Conservation (phyloP, 805 yeast genomes). For the Metschnikowia anglica region DNA sequence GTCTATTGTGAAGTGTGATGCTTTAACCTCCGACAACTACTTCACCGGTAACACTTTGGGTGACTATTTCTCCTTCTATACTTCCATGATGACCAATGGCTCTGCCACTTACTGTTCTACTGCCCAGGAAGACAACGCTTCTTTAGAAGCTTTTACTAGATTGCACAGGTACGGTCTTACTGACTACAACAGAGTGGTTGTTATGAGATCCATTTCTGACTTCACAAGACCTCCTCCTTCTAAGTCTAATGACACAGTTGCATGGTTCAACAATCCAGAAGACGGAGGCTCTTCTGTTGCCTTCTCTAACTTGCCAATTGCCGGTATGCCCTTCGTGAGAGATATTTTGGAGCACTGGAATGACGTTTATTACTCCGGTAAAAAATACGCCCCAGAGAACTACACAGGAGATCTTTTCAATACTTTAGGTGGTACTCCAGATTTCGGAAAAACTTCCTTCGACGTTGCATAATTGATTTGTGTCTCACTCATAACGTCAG, state of each 20-base stretch:
- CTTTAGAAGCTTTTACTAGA: conserved; percentile 58
- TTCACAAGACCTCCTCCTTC: conserved; percentile 54
- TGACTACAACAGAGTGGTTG: conserved; percentile 56
- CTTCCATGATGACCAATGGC: conserved; percentile 54
- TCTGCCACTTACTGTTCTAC: conserved; percentile 59
- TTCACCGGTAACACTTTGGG: conserved; percentile 54
- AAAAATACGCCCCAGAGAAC: conserved; percentile 44
- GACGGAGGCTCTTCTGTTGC: conserved; percentile 55
- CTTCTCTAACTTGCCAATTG: conserved; percentile 50
- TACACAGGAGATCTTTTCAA: conserved; percentile 63
- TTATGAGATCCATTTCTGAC: conserved; percentile 62
- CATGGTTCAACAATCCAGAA: conserved; percentile 48
- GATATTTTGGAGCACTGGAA: conserved; percentile 55
- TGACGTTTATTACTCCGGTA: conserved; percentile 30
- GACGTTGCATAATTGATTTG: conserved; percentile 22
- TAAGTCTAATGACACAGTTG: conserved; percentile 43
- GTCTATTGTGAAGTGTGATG: conserved; percentile 52
- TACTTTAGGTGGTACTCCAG: conserved; percentile 48
- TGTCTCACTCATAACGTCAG: neutral
- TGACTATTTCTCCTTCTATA: conserved; percentile 49
- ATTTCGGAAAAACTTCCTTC: conserved; percentile 35
- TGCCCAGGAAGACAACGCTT: conserved; percentile 68
- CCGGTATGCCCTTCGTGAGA: conserved; percentile 53
- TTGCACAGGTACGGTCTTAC: conserved; percentile 53
- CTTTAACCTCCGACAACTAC: conserved; percentile 59